Conservation (phyloP, 306 rosid genomes). For the Trifolium subterraneum region DNA sequence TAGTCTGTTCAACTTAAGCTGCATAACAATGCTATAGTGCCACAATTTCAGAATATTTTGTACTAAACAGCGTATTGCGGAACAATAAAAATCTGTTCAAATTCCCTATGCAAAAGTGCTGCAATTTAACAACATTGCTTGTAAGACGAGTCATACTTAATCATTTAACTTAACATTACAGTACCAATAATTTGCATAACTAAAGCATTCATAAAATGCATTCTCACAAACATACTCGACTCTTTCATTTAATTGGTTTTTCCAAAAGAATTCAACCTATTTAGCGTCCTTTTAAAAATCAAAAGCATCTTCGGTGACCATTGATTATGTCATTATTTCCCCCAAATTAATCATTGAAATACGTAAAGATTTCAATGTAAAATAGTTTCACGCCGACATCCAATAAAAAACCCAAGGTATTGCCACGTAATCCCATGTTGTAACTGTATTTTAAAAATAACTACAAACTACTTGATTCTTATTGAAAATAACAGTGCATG, state of each 20-base stretch:
- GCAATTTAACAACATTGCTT: neutral
- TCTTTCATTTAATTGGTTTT: neutral
- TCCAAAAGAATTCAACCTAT: neutral
- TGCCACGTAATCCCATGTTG: neutral
- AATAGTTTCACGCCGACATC: neutral
- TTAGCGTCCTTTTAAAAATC: neutral
- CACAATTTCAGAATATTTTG: too few relatives aligned
- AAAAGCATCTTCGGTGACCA: neutral
- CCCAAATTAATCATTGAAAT: neutral
- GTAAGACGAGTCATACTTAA: constrained; percentile 6
- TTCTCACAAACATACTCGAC: neutral
- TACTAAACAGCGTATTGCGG: too few relatives aligned
- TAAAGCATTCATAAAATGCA: constrained; percentile 1
- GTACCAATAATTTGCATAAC: constrained; percentile 27
- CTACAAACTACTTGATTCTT: too few relatives aligned
- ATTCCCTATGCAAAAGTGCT: too few relatives aligned
- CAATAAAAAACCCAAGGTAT: neutral
- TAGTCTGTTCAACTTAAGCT: too few relatives aligned
- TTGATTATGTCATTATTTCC: neutral
- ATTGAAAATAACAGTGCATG: too few relatives aligned
- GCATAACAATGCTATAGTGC: too few relatives aligned
- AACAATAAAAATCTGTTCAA: too few relatives aligned
- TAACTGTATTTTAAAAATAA: neutral
- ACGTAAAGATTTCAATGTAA: neutral
- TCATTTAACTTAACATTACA: constrained; percentile 25